Percentiles rank a stretch among this genome's conserved stretches.
These are phyloP conservation scores for Neoboletus brunneissimus DNA, from an alignment of 768 basidiomycete genomes.

Conservation along the genomic window DNA sequence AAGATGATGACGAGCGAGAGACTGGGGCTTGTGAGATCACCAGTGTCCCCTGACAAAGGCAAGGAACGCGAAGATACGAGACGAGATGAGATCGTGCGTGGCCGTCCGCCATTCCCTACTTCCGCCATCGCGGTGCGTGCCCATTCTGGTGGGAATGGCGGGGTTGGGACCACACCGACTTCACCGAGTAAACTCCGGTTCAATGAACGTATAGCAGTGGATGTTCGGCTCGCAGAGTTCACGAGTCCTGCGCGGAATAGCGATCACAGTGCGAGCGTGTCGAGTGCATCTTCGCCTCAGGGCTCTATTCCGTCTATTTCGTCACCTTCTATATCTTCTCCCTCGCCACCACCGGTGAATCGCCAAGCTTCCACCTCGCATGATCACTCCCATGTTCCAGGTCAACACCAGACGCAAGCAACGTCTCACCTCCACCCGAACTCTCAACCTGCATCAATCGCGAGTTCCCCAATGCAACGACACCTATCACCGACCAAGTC, in stretches of 20 bases:
- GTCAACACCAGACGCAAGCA: slow-evolving; percentile 7
- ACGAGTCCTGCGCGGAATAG: slow-evolving; percentile 37
- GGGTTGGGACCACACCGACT: slow-evolving; percentile 15
- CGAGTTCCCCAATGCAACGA: slow-evolving; percentile 41
- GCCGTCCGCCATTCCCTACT: slow-evolving; percentile 35
- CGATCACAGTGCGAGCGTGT: slow-evolving; percentile 68
- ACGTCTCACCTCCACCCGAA: slow-evolving; percentile 10
- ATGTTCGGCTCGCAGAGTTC: slow-evolving; percentile 38
- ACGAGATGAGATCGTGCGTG: slow-evolving; percentile 38
- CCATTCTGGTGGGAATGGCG: background rate
- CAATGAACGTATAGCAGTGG: slow-evolving; percentile 23
- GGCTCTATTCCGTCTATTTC: slow-evolving; percentile 82
- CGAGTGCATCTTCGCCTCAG: slow-evolving; percentile 69
- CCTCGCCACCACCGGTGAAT: slow-evolving; percentile 36
- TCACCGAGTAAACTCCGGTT: slow-evolving; percentile 31
- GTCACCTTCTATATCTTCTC: slow-evolving; percentile 61
- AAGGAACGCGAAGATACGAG: slow-evolving; percentile 28
- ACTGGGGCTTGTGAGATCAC: slow-evolving; percentile 59
- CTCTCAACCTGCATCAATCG: slow-evolving; percentile 17
- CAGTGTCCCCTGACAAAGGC: slow-evolving; percentile 35
- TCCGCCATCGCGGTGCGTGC: slow-evolving; percentile 7
- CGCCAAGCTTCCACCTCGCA: slow-evolving; percentile 23
- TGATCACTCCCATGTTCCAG: slow-evolving; percentile 1
- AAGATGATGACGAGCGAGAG: slow-evolving; percentile 71
- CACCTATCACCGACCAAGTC: slow-evolving; percentile 56